phyloP scores from a whole-genome alignment of 2,329 filamentous ascomycete species.

The Fusarium penzigii region DNA sequence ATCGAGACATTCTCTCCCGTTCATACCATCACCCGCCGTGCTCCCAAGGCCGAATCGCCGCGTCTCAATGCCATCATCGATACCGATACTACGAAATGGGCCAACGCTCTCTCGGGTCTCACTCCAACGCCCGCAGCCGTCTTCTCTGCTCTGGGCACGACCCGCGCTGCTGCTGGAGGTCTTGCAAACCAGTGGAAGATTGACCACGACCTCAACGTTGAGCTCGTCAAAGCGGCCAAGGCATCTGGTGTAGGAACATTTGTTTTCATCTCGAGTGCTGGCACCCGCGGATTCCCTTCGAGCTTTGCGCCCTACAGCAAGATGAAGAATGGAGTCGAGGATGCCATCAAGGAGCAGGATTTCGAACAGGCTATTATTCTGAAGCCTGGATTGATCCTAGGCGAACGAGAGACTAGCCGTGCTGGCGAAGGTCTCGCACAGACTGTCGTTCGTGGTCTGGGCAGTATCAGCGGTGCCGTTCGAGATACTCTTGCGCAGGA shows the following conservation, averaged over 20 bases:
- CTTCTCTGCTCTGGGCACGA: conserved; percentile 81
- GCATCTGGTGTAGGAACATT: conserved; percentile 71
- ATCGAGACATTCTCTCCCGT: conserved; percentile 54
- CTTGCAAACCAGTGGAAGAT: conserved; percentile 82
- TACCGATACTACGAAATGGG: conserved; percentile 70
- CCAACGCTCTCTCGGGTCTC: conserved; percentile 56
- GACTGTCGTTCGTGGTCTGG: conserved; percentile 56
- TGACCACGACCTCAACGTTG: conserved; percentile 83
- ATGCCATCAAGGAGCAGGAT: conserved; percentile 67
- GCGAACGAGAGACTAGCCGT: conserved; percentile 64
- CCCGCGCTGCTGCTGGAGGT: conserved; percentile 71
- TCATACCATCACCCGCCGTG: conserved; percentile 67
- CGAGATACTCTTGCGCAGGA: conserved; percentile 75
- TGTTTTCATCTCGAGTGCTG: conserved; percentile 70
- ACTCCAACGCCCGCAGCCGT: conserved; percentile 62
- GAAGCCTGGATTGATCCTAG: conserved; percentile 74
- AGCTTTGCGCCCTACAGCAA: conserved; percentile 52
- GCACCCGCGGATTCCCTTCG: conserved; percentile 43
- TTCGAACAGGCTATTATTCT: conserved; percentile 80
- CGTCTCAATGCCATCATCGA: conserved; percentile 66
- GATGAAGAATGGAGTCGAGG: conserved; percentile 90
- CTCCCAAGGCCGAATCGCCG: conserved; percentile 54
- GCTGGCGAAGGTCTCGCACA: conserved; percentile 58
- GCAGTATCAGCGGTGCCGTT: conserved; percentile 52
- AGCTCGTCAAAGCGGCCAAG: conserved; percentile 74